A percentile compares a stretch with the other conserved stretches of the same genome.
Evolutionary conservation across 192 early-diverging fungal species (phyloP).

Genomic region (Hyaloraphidium curvatum): DNA sequence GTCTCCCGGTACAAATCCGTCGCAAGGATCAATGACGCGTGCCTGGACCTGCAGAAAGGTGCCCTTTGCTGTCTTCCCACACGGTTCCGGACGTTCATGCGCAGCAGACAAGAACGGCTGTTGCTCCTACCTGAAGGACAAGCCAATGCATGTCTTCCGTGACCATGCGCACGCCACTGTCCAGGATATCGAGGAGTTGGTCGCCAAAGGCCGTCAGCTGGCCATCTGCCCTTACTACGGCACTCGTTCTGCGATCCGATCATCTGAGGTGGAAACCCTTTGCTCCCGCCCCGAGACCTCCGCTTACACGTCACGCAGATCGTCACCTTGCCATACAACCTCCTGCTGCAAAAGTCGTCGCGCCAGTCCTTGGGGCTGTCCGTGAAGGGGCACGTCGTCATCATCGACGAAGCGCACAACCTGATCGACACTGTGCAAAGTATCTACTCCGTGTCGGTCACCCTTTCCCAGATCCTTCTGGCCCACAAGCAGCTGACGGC

Average conservation of each 20-base stretch:
- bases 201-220: slow-evolving; percentile 30
- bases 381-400: slow-evolving; percentile 51
- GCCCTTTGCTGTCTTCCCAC: not conserved
- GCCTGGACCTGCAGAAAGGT: slow-evolving; percentile 60
- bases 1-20: slow-evolving; percentile 31
- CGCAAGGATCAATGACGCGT: slow-evolving; percentile 53
- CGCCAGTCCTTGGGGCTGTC: slow-evolving; percentile 55
- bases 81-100: slow-evolving; percentile 1
- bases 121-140: slow-evolving; percentile 23
- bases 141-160: slow-evolving; percentile 32
- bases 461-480: slow-evolving; percentile 9
- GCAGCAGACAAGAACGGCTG: slow-evolving; percentile 21
- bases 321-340: slow-evolving; percentile 76
- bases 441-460: not conserved
- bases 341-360: slow-evolving; percentile 50
- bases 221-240: slow-evolving; percentile 73
- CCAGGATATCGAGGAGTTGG: slow-evolving; percentile 77
- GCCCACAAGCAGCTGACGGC: slow-evolving; percentile 32
- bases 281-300: not conserved
- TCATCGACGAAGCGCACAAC: slow-evolving; percentile 66
- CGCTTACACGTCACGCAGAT: slow-evolving; percentile 23
- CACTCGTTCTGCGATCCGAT: slow-evolving; percentile 17
- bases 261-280: not conserved
- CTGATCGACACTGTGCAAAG: not conserved
- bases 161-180: slow-evolving; percentile 27